Conservation (phyloP, 805 yeast genomes). For the Starmerella floricola region DNA sequence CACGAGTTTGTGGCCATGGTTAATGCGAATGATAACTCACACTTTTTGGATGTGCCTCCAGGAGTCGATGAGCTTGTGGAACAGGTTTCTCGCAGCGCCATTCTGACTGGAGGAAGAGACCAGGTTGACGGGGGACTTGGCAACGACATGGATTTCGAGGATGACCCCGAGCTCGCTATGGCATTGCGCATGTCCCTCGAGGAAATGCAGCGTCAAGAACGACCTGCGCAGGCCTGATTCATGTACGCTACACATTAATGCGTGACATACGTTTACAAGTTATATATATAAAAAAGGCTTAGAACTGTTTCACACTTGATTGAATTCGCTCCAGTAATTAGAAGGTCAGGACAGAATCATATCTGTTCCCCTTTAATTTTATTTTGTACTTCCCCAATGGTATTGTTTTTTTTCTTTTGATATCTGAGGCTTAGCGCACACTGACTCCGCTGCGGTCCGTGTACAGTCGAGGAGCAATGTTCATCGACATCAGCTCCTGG, state of each 20-base stretch:
- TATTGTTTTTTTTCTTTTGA: neutral
- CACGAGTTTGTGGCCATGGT: slow-evolving; percentile 66
- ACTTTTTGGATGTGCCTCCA: slow-evolving; percentile 75
- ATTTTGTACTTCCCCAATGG: neutral
- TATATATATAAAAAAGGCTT: too few species aligned
- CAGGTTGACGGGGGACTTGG: slow-evolving; percentile 34
- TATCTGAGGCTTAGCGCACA: slow-evolving; percentile 20
- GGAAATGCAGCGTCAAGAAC: slow-evolving; percentile 60
- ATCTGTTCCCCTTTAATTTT: too few species aligned
- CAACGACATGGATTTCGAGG: slow-evolving; percentile 54
- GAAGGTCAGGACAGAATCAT: too few species aligned
- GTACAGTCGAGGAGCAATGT: slow-evolving; percentile 90
- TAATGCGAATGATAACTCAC: slow-evolving; percentile 50
- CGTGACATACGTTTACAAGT: too few species aligned
- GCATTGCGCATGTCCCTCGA: slow-evolving; percentile 90
- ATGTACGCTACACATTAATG: too few species aligned
- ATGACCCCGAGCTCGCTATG: slow-evolving; percentile 94
- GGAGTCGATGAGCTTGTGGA: slow-evolving; percentile 79
- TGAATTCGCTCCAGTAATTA: too few species aligned
- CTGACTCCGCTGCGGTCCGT: slow-evolving; percentile 71
- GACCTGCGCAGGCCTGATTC: slow-evolving; percentile 5
- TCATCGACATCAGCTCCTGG: slow-evolving; percentile 99
- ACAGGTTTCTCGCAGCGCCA: slow-evolving; percentile 61
- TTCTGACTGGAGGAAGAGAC: slow-evolving; percentile 39
- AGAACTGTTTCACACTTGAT: too few species aligned